Evolutionary conservation across 768 basidiomycete genomes (phyloP).

Genomic region (Hortiboletus campestris): DNA sequence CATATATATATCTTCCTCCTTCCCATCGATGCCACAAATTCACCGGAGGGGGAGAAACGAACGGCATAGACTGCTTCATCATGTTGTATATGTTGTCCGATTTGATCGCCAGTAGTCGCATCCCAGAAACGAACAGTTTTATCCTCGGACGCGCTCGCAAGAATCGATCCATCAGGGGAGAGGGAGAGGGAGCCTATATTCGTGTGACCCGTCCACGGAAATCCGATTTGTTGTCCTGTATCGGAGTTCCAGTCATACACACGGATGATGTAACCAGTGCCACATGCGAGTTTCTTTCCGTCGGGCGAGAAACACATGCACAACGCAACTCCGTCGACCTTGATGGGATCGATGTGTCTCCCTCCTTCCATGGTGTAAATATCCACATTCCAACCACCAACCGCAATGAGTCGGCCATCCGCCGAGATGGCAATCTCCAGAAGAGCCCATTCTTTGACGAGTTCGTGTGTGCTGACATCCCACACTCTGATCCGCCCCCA

Average conservation of each 20-base stretch:
- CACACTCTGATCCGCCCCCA: neutral
- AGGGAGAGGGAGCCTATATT: neutral
- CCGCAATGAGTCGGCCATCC: neutral
- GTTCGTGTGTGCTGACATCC: neutral
- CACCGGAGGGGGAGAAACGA: constrained; percentile 4
- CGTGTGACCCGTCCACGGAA: neutral
- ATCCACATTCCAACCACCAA: too few relatives aligned
- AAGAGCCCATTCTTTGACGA: neutral
- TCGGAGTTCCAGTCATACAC: neutral
- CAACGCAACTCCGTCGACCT: neutral
- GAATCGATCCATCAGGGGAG: neutral
- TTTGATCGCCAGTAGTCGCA: neutral
- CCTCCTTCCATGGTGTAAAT: too few relatives aligned
- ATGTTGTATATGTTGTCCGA: neutral
- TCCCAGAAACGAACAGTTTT: constrained; percentile 8
- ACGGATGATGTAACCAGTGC: neutral
- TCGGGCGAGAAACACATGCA: neutral
- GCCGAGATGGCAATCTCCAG: neutral
- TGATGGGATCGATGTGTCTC: neutral
- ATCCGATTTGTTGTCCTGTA: neutral
- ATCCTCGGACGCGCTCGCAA: constrained; percentile 3
- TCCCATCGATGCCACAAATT: neutral
- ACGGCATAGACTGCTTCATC: neutral
- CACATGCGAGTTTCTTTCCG: constrained; percentile 2
- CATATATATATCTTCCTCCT: neutral